These are phyloP conservation scores for Paecilomyces formosus DNA, from an alignment of 2,329 filamentous ascomycete genomes.

Conservation along the genomic window DNA sequence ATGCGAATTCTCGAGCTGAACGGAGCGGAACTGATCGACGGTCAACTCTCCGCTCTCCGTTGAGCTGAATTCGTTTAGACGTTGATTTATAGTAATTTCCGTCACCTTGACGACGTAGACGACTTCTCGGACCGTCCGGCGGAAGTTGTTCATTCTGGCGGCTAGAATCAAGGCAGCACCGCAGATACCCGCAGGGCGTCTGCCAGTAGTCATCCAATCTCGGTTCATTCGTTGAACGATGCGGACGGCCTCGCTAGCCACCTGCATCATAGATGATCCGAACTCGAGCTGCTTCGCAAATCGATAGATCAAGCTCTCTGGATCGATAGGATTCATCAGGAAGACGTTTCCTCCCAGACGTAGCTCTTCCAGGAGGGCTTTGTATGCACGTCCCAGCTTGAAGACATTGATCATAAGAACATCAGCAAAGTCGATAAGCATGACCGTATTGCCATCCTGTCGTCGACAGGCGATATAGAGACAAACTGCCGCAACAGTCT, in stretches of 20 bases:
- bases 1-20: slow-evolving; percentile 56
- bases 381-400: slow-evolving; percentile 82
- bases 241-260: slow-evolving; percentile 79
- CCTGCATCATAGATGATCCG: slow-evolving; percentile 68
- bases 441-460: slow-evolving; percentile 69
- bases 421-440: slow-evolving; percentile 95
- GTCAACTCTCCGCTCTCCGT: slow-evolving; percentile 80
- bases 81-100: slow-evolving; percentile 84
- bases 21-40: slow-evolving; percentile 68
- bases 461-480: slow-evolving; percentile 83
- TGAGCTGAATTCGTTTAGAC: slow-evolving; percentile 82
- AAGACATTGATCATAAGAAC: slow-evolving; percentile 82
- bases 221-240: slow-evolving; percentile 89
- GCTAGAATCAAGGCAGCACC: slow-evolving; percentile 92
- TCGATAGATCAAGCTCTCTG: slow-evolving; percentile 83
- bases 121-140: slow-evolving; percentile 83
- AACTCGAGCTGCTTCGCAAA: slow-evolving; percentile 93
- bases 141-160: slow-evolving; percentile 96
- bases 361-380: slow-evolving; percentile 62
- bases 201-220: slow-evolving; percentile 95
- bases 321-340: slow-evolving; percentile 67
- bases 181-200: slow-evolving; percentile 86
- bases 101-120: slow-evolving; percentile 98
- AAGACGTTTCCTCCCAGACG: slow-evolving; percentile 51
- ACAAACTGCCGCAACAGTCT: slow-evolving; percentile 81